Conservation (phyloP, 169 alveolate genomes). For the Fabrea salina region DNA sequence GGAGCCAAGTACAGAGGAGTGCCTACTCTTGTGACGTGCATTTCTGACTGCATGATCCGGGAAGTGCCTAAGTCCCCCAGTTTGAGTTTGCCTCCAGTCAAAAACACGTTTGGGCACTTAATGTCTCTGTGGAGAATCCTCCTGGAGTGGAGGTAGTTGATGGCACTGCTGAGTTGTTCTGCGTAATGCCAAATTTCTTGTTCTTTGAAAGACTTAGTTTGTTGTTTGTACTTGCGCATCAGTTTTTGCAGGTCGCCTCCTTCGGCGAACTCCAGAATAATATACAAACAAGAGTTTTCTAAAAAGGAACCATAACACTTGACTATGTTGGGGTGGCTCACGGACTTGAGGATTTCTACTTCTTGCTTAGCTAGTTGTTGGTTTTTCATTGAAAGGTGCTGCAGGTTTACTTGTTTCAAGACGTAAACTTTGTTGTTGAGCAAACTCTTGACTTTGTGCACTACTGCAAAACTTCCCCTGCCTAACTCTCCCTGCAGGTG, state of each 20-base stretch:
- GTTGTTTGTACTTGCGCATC: constrained; percentile 58
- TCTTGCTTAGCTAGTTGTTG: constrained; percentile 76
- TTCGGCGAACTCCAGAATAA: constrained; percentile 84
- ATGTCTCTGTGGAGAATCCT: too few relatives aligned
- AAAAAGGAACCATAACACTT: constrained; percentile 74
- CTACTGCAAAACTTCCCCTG: constrained; percentile 69
- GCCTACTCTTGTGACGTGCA: constrained; percentile 83
- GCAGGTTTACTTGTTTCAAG: constrained; percentile 71
- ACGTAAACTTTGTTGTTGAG: constrained; percentile 61
- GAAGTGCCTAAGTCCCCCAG: too few relatives aligned
- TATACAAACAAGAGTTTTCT: constrained; percentile 70
- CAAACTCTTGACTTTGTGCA: constrained; percentile 57
- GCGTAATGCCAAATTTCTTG: constrained; percentile 72
- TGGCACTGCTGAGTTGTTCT: constrained; percentile 48
- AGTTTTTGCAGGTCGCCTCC: constrained; percentile 77
- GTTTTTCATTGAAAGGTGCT: constrained; percentile 62
- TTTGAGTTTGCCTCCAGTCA: too few relatives aligned
- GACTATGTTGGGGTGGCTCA: constrained; percentile 79
- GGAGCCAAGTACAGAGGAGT: constrained; percentile 87
- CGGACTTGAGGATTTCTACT: constrained; percentile 66
- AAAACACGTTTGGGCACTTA: too few relatives aligned
- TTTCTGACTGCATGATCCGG: constrained; percentile 57
- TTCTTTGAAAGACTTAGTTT: constrained; percentile 62
- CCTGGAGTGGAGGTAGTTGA: too few relatives aligned
- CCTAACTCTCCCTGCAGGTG: constrained; percentile 61